These are phyloP conservation scores for Pyricularia grisea DNA, from an alignment of 2,329 filamentous ascomycete genomes.

Conservation along the genomic window DNA sequence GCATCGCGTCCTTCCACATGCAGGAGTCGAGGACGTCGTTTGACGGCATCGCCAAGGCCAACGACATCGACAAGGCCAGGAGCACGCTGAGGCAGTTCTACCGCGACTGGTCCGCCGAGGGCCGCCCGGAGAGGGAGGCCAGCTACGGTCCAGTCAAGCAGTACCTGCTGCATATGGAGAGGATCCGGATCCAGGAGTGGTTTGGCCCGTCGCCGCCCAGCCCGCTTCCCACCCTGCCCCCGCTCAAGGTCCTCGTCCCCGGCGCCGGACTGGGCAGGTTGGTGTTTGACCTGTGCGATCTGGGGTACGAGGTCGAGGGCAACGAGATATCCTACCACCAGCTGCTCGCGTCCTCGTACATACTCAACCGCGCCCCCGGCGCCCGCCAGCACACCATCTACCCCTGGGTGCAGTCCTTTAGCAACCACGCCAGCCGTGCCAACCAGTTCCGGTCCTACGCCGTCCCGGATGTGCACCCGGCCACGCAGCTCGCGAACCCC, in stretches of 20 bases:
- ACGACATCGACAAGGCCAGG: conserved; percentile 81
- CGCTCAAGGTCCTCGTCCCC: conserved; percentile 67
- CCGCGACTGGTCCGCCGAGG: conserved; percentile 84
- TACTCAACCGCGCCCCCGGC: conserved; percentile 57
- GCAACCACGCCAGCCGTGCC: conserved; percentile 65
- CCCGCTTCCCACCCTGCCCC: conserved; percentile 13
- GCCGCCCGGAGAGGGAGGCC: conserved; percentile 60
- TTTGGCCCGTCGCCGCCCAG: not conserved
- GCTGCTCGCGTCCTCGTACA: conserved; percentile 72
- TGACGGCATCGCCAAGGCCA: conserved; percentile 43
- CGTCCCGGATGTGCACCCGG: conserved; percentile 76
- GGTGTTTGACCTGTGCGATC: conserved; percentile 73
- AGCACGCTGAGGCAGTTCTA: conserved; percentile 92
- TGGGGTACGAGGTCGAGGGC: conserved; percentile 69
- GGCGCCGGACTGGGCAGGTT: conserved; percentile 83
- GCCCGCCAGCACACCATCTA: conserved; percentile 62
- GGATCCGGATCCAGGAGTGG: conserved; percentile 28
- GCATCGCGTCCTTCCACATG: conserved; percentile 57
- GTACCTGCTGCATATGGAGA: conserved; percentile 35
- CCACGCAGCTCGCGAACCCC: conserved; percentile 33
- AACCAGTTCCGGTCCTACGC: conserved; percentile 67
- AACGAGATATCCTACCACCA: conserved; percentile 98
- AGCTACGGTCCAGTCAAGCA: conserved; percentile 67
- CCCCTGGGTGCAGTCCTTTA: conserved; percentile 83
- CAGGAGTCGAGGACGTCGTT: not conserved